A percentile compares a stretch with the other conserved stretches of the same genome.
phyloP scores from a whole-genome alignment of 2,329 filamentous ascomycete species.

The Aureobasidium subglaciale region DNA sequence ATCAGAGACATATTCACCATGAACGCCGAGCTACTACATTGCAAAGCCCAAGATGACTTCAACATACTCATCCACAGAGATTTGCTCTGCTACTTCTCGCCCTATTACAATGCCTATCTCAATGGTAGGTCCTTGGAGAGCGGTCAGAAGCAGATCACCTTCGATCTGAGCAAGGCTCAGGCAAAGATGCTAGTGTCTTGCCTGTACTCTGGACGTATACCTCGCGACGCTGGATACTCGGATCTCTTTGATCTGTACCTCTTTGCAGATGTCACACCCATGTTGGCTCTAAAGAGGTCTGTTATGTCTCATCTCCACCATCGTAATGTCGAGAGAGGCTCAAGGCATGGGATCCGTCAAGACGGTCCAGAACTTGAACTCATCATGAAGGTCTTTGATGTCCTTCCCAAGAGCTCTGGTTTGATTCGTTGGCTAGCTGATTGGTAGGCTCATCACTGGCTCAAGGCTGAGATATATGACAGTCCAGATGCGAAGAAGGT shows the following conservation, averaged over 20 bases:
- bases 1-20: neutral
- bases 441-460: neutral
- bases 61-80: neutral
- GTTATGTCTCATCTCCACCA: neutral
- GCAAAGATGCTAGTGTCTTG: neutral
- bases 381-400: neutral
- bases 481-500: neutral
- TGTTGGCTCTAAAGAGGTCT: neutral
- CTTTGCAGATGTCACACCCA: neutral
- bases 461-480: neutral
- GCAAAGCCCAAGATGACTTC: neutral
- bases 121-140: neutral
- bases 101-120: neutral
- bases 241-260: neutral
- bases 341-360: too few relatives aligned
- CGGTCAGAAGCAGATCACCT: neutral
- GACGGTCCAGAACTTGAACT: neutral
- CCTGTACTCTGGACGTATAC: neutral
- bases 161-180: neutral
- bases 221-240: neutral
- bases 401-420: neutral
- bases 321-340: too few relatives aligned
- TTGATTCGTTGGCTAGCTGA: neutral
- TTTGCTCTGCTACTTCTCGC: constrained; percentile 1
- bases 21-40: neutral